Percentiles rank a stretch among this genome's conserved stretches.
Evolutionary conservation across 495 filamentous ascomycete species (phyloP).

Genomic region (Aspergillus mulundensis): DNA sequence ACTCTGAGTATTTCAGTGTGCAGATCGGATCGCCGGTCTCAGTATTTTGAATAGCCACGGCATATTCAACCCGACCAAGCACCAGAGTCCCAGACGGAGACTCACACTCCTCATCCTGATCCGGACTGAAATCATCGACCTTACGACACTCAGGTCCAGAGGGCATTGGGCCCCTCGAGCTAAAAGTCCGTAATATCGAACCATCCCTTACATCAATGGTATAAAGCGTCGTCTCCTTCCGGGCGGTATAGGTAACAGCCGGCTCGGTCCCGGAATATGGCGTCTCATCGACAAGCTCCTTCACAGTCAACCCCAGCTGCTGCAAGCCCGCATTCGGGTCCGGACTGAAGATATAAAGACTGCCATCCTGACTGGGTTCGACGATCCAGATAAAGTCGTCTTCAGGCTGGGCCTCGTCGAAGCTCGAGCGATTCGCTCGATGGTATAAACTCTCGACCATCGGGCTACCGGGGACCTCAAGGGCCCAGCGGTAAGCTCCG

Average conservation of each 20-base stretch:
- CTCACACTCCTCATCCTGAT: slow-evolving; percentile 72
- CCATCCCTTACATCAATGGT: slow-evolving; percentile 85
- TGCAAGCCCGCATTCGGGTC: slow-evolving; percentile 56
- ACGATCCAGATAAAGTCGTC: slow-evolving; percentile 95
- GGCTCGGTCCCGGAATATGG: slow-evolving; percentile 63
- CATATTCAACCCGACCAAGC: slow-evolving; percentile 83
- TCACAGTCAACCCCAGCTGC: slow-evolving; percentile 69
- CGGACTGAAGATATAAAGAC: slow-evolving; percentile 81
- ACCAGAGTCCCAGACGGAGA: slow-evolving; percentile 67
- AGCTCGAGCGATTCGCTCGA: slow-evolving; percentile 61
- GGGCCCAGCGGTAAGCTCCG: slow-evolving; percentile 76
- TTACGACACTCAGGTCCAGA: slow-evolving; percentile 48
- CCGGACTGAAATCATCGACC: slow-evolving; percentile 56
- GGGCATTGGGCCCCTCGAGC: slow-evolving; percentile 50
- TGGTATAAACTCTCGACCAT: slow-evolving; percentile 89
- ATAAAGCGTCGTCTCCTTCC: slow-evolving; percentile 75
- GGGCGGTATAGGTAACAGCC: slow-evolving; percentile 72
- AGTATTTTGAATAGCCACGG: slow-evolving; percentile 73
- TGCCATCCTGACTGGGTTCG: slow-evolving; percentile 83
- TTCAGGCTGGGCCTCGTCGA: slow-evolving; percentile 54
- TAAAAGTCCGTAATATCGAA: slow-evolving; percentile 62
- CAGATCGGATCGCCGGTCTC: slow-evolving; percentile 74
- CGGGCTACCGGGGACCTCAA: slow-evolving; percentile 71
- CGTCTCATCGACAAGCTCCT: slow-evolving; percentile 67
- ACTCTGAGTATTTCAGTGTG: slow-evolving; percentile 90